Base-by-base conservation (phyloP, 306 rosid genomes). In the Vigna trinervia region DNA sequence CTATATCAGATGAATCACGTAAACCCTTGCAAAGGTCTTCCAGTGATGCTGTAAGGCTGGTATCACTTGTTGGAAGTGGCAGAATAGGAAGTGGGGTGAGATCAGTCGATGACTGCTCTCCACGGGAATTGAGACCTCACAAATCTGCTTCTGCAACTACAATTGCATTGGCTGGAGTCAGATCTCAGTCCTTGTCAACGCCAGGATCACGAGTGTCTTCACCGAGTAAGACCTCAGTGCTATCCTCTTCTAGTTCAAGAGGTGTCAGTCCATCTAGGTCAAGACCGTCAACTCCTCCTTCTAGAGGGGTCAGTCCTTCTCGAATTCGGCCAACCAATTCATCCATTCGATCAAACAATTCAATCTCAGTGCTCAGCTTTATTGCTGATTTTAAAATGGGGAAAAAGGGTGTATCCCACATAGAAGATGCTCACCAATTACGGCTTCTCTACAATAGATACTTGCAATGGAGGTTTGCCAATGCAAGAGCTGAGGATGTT, bases 401-500 rank as follows among this genome's bases (percentile, higher is more conserved):
- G 34, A 91, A 88, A 69, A 91, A 88, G 85, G 80, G 88, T 15
- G 78, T 91, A 23, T 74, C 81, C 81, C 76, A 82, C 71, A 80
- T 93, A 63, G 98, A 93, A 73, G 93, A 88, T 83, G 96, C 92
- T 85, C 96, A 93, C 86, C 89, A 83, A 60, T 90, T 93, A 69
- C 84, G 96, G 69, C 89, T 93, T 81, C 83, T 91, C 57, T 81
- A 93, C 81, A 93, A 93, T 60, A 87, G 98, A 77, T 77, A 61
- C 86, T 80, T 88, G 83, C 98, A 93, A 74, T 93, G 98, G 96
- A 82, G 98, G 78, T 91, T 85, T 76, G 80, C 91, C 81, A 88
- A 89, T 89, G 98, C 98, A 47, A 87, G 89, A 80, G 92, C 92
- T 15, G 90, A 84, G 81, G 83, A 87, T 72, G 84, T 91, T 19